Base-by-base conservation (phyloP, 805 yeast species). In the Candida railenensis region DNA sequence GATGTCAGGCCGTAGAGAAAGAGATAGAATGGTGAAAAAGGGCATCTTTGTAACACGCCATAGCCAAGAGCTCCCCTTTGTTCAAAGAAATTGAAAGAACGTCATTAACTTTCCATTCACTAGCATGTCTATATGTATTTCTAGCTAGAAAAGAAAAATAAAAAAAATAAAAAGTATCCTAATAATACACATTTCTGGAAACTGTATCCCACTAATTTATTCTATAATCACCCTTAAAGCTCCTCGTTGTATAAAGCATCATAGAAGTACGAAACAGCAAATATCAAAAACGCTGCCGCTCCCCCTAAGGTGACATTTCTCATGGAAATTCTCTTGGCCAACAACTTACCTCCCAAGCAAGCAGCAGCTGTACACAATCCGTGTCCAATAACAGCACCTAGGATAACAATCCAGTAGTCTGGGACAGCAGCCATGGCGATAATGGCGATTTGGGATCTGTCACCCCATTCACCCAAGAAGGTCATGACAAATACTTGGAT, bases 351-450 rank as follows among this genome's bases (percentile, higher is more conserved):
- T 42, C 98, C 97, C 46, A 88, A 43, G 39, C 92, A 95, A n/a
- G 99, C 98, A 48, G 89, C 80, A 30, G 80, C 81, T 0, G 97
- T 88, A 69, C 98, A 94, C 8, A 87, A 40, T 8, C 85, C 83
- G 66, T 94, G 99, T 30, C 99, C 99, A 37, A 85, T 65, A 34
- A 89, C 81, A 18, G 96, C 96, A 50, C 99, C 99, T 40, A 83
- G 55, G 40, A 92, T 89, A 34, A 91, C 96, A 54, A 76, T 76
- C 91, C 94, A 84, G 69, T 89, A 94, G 65, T 90, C 87, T 38
- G 89, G 83, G 34, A 97, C 97, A 1, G 99, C 96, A 44, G 98
- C 97, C 95, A 94, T 87, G 36, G 98, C 98, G 58, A 94, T 90
- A 30, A 97, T 94, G 38, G 97, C 96, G 46, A 94, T 89, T 71